A percentile compares a stretch with the other conserved stretches of the same genome.
phyloP scores from a whole-genome alignment of 352 stramenopile genomes.

The Pythium phragmiticola region DNA sequence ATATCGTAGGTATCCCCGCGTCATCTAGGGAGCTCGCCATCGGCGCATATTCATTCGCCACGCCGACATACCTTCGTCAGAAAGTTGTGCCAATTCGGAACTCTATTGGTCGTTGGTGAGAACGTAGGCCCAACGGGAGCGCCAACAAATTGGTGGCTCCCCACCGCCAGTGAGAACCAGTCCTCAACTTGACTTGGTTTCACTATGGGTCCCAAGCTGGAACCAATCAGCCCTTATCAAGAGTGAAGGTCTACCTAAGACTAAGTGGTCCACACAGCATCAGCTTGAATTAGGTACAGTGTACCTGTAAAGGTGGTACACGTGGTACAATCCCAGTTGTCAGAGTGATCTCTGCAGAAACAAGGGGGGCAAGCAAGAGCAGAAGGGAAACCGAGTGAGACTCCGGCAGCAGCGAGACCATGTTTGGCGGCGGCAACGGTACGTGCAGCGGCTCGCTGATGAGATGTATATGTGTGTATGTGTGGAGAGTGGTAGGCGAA shows the following conservation, averaged over 20 bases:
- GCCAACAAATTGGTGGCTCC: slow-evolving; percentile 78
- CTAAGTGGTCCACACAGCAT: slow-evolving; percentile 19
- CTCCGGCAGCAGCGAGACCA: slow-evolving; percentile 12
- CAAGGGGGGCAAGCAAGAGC: slow-evolving; percentile 1
- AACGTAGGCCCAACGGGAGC: slow-evolving; percentile 10
- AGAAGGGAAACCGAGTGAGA: slow-evolving; percentile 14
- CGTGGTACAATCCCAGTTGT: slow-evolving; percentile 11
- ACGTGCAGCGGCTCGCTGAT: slow-evolving; percentile 1
- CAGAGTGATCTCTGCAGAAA: not conserved
- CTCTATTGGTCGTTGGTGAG: slow-evolving; percentile 42
- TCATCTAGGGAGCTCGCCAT: not conserved
- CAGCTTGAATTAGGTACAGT: slow-evolving; percentile 17
- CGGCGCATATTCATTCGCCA: slow-evolving; percentile 23
- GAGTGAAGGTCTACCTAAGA: slow-evolving; percentile 2
- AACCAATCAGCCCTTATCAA: slow-evolving; percentile 43
- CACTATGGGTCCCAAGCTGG: slow-evolving; percentile 39
- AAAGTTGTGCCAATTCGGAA: slow-evolving; percentile 92
- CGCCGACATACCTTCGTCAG: slow-evolving; percentile 71
- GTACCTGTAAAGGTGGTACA: slow-evolving; percentile 22
- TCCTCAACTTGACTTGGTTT: slow-evolving; percentile 55
- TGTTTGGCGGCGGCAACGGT: slow-evolving; percentile 26
- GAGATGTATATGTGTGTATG: slow-evolving; percentile 11
- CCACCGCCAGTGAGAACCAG: slow-evolving; percentile 74
- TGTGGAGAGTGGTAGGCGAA: not conserved
- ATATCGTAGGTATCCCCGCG: too few relatives aligned